Conservation (phyloP, 1,284 basidiomycete species). For the Sporisorium graminicola region DNA sequence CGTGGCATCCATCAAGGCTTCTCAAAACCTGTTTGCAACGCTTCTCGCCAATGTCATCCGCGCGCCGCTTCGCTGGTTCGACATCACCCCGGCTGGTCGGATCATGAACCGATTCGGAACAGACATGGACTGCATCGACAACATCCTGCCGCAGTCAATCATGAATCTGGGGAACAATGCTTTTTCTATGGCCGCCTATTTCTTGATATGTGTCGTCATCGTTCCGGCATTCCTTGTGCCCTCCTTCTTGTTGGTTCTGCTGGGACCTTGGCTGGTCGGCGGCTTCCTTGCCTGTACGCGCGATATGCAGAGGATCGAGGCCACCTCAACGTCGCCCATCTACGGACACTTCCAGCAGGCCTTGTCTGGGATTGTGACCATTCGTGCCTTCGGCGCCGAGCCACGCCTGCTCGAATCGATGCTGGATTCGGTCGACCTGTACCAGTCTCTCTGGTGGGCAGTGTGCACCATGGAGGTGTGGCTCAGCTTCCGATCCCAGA, state of each 20-base stretch:
- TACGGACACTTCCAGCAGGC: constrained; percentile 62
- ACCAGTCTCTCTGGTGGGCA: constrained; percentile 62
- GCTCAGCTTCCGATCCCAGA: constrained; percentile 57
- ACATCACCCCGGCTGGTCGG: constrained; percentile 61
- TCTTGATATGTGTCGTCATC: constrained; percentile 59
- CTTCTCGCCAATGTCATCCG: constrained; percentile 59
- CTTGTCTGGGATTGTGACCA: constrained; percentile 63
- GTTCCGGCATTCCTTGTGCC: constrained; percentile 61
- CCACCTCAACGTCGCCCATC: constrained; percentile 66
- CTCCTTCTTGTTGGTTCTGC: constrained; percentile 33
- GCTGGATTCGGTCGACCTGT: constrained; percentile 53
- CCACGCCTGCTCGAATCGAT: constrained; percentile 49
- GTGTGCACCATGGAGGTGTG: constrained; percentile 66
- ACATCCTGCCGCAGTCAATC: constrained; percentile 55
- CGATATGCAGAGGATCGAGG: constrained; percentile 67
- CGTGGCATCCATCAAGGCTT: constrained; percentile 40
- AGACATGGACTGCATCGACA: constrained; percentile 65
- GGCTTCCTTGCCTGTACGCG: constrained; percentile 60
- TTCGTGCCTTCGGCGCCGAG: constrained; percentile 65
- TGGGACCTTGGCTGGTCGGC: constrained; percentile 56
- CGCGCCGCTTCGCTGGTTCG: constrained; percentile 64
- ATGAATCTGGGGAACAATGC: constrained; percentile 50
- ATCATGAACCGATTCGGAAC: constrained; percentile 66
- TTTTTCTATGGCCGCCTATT: constrained; percentile 48
- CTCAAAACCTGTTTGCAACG: constrained; percentile 54